Conservation (phyloP, 2,329 filamentous ascomycete genomes). For the Colletotrichum viniferum region DNA sequence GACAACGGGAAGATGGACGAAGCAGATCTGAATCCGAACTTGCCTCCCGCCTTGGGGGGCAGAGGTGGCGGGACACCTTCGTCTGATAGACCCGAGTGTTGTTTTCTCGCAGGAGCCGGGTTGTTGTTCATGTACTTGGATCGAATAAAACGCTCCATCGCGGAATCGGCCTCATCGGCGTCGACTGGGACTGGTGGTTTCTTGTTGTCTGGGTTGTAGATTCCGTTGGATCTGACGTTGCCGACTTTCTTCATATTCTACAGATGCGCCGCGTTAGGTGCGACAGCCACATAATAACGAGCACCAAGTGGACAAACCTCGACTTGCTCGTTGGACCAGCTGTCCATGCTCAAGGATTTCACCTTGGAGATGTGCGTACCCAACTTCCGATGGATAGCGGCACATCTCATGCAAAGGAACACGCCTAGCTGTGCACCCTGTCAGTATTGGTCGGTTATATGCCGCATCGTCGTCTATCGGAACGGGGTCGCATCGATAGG, state of each 20-base stretch:
- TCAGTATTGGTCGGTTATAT: constrained; percentile 3
- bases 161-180: constrained; percentile 88
- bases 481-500: neutral
- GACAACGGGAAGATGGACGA: constrained; percentile 73
- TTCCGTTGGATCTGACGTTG: constrained; percentile 83
- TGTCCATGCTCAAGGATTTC: constrained; percentile 98
- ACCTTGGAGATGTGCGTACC: constrained; percentile 98
- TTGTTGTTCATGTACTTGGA: constrained; percentile 83
- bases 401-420: constrained; percentile 98
- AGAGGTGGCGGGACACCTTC: constrained; percentile 65
- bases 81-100: constrained; percentile 56
- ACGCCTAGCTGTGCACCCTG: constrained; percentile 74
- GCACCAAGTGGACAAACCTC: constrained; percentile 66
- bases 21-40: constrained; percentile 61
- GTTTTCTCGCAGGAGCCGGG: constrained; percentile 35
- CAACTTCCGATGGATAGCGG: constrained; percentile 91
- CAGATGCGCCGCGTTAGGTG: neutral
- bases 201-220: constrained; percentile 85
- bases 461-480: neutral
- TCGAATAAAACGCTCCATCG: constrained; percentile 93
- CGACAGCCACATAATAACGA: neutral
- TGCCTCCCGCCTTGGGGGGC: constrained; percentile 68
- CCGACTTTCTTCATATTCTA: constrained; percentile 95
- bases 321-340: constrained; percentile 94
- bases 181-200: constrained; percentile 87